These are phyloP conservation scores for Russula brevipes DNA, from an alignment of 768 basidiomycete genomes.

Conservation along the genomic window DNA sequence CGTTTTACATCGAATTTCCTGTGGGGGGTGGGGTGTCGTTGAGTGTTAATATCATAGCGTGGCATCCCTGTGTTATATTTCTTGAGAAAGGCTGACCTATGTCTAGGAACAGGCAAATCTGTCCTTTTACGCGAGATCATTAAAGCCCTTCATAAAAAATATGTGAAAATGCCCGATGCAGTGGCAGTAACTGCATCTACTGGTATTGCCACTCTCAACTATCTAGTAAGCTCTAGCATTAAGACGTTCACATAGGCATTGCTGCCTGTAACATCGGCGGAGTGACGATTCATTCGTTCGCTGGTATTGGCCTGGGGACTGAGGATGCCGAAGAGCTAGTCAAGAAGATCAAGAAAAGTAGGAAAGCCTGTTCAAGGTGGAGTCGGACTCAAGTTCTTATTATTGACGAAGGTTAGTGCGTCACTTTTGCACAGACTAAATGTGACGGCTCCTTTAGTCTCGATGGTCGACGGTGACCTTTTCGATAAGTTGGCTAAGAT, in stretches of 20 bases:
- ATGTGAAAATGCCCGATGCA: constrained; percentile 53
- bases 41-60: not conserved
- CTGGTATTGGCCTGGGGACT: constrained; percentile 84
- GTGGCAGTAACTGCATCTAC: constrained; percentile 95
- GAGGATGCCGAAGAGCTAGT: constrained; percentile 60
- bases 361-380: constrained; percentile 80
- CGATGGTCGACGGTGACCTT: constrained; percentile 92
- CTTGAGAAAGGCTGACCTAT: not conserved
- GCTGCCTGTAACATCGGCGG: constrained; percentile 98
- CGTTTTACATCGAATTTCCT: constrained; percentile 2
- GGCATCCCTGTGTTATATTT: not conserved
- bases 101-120: constrained; percentile 89
- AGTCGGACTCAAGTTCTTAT: constrained; percentile 76
- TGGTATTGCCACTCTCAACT: constrained; percentile 39
- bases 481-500: constrained; percentile 87
- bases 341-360: constrained; percentile 70
- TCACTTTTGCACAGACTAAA: constrained; percentile 5
- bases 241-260: constrained; percentile 49
- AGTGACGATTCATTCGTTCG: constrained; percentile 90
- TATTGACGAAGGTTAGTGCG: constrained; percentile 64
- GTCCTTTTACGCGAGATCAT: constrained; percentile 93
- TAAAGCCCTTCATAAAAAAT: constrained; percentile 54
- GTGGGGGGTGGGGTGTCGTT: constrained; percentile 1
- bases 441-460: constrained; percentile 50
- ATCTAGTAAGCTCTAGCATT: not conserved